Conservation (phyloP, 768 basidiomycete genomes). For the Daedaleopsis nitida region DNA sequence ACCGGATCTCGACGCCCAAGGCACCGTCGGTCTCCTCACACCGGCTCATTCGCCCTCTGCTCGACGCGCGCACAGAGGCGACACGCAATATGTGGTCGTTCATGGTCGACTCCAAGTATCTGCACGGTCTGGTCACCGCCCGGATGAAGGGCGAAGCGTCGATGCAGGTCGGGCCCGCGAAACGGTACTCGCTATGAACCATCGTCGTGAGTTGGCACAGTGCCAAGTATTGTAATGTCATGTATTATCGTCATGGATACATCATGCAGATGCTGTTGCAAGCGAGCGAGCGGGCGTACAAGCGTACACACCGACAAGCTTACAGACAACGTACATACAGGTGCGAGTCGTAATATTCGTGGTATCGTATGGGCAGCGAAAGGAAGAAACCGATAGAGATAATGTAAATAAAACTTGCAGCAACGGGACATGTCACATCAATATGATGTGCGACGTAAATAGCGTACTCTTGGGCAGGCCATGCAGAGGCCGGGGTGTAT, state of each 20-base stretch:
- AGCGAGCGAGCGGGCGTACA: not conserved
- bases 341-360: not conserved
- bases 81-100: constrained; percentile 17
- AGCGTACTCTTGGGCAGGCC: not conserved
- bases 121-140: constrained; percentile 12
- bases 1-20: not conserved
- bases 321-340: not conserved
- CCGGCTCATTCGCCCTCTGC: constrained; percentile 19
- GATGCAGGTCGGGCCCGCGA: constrained; percentile 21
- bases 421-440: not conserved
- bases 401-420: not conserved
- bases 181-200: not conserved
- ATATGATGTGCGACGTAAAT: not conserved
- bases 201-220: too few relatives aligned
- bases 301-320: too few relatives aligned
- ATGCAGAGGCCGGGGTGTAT: not conserved
- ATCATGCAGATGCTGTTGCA: not conserved
- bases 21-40: constrained; percentile 4
- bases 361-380: not conserved
- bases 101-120: constrained; percentile 19
- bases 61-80: constrained; percentile 20
- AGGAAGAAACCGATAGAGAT: not conserved
- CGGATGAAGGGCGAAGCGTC: constrained; percentile 15
- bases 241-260: not conserved
- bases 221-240: too few relatives aligned